A percentile compares a stretch with the other conserved stretches of the same genome.
These are phyloP conservation scores for Talaromyces marneffei DNA, from an alignment of 2,329 filamentous ascomycete species.

Conservation along the genomic window DNA sequence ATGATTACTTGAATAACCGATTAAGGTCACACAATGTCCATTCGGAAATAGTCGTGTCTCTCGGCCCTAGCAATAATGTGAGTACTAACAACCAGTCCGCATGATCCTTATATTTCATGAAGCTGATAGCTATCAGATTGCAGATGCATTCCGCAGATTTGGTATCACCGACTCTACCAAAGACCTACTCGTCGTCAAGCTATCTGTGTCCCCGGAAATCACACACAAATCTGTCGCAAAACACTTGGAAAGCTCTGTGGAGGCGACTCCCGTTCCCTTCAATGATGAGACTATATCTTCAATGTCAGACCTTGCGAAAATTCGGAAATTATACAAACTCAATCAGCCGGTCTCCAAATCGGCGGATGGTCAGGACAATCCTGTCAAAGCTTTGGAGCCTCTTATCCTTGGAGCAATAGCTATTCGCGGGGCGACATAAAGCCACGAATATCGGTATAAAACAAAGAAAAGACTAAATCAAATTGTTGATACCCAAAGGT, in stretches of 20 bases:
- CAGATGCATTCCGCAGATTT: conserved; percentile 83
- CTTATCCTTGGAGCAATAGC: conserved; percentile 73
- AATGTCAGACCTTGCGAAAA: conserved; percentile 59
- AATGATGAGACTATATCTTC: conserved; percentile 57
- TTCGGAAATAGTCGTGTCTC: conserved; percentile 75
- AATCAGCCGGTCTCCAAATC: conserved; percentile 50
- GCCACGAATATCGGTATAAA: not conserved
- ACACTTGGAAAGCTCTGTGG: conserved; percentile 58
- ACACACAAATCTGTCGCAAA: conserved; percentile 46
- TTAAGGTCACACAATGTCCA: conserved; percentile 81
- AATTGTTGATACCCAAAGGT: not conserved
- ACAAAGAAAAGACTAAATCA: not conserved
- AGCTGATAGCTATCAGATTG: conserved; percentile 51
- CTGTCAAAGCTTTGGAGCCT: conserved; percentile 50
- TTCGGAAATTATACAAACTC: conserved; percentile 84
- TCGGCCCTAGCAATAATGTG: conserved; percentile 80
- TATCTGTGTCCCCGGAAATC: conserved; percentile 51
- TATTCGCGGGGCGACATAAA: conserved; percentile 54
- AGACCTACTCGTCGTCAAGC: conserved; percentile 73
- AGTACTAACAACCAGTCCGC: conserved; percentile 19
- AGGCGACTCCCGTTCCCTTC: conserved; percentile 56
- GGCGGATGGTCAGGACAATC: conserved; percentile 17
- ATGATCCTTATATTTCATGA: not conserved
- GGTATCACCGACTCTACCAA: conserved; percentile 68
- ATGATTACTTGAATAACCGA: conserved; percentile 54